A percentile compares a stretch with the other conserved stretches of the same genome.
phyloP scores from a whole-genome alignment of 768 basidiomycete species.

The Amanita fuliginea region DNA sequence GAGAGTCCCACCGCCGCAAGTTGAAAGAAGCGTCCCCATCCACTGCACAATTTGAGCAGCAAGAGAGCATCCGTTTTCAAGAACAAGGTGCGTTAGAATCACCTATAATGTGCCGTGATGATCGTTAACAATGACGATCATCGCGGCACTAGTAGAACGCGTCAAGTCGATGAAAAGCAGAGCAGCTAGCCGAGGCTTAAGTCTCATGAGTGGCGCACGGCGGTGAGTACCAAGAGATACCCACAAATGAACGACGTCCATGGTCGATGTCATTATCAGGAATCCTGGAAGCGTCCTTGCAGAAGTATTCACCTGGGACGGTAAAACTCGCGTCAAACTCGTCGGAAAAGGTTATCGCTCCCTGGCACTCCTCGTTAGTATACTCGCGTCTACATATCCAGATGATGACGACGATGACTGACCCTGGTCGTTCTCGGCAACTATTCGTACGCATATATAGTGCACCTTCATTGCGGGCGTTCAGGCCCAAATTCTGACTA shows the following conservation, averaged over 20 bases:
- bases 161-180: neutral
- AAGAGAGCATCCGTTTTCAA: no score
- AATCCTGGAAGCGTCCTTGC: neutral
- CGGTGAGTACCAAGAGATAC: neutral
- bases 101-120: no score
- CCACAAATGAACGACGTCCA: neutral
- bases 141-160: neutral
- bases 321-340: neutral
- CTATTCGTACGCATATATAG: neutral
- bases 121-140: neutral
- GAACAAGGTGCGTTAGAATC: no score
- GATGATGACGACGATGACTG: neutral
- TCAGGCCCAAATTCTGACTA: neutral
- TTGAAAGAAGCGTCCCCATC: no score
- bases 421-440: neutral
- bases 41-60: no score
- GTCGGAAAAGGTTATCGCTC: neutral
- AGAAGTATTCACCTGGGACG: neutral
- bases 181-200: neutral
- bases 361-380: neutral
- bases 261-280: neutral
- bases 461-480: slow-evolving; percentile 4
- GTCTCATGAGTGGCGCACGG: neutral
- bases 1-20: no score
- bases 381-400: neutral